These are phyloP conservation scores for Phlegmacium glaucopus DNA, from an alignment of 768 basidiomycete genomes.

Conservation along the genomic window DNA sequence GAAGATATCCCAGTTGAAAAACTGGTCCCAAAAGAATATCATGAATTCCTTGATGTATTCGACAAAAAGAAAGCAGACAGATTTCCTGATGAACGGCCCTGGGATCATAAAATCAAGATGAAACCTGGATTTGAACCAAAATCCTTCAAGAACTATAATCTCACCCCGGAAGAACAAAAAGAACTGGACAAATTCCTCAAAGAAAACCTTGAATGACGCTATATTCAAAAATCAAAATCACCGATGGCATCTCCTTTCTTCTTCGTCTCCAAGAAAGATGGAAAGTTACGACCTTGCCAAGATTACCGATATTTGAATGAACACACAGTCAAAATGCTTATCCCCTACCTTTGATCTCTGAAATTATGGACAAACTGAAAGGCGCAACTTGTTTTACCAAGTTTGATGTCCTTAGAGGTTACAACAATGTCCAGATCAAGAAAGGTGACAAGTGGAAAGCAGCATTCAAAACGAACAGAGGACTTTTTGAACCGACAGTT, in stretches of 20 bases:
- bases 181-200: no score
- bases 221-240: neutral
- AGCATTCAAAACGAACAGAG: constrained; percentile 29
- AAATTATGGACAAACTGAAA: constrained; percentile 19
- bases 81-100: neutral
- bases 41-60: constrained; percentile 7
- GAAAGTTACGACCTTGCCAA: constrained; percentile 16
- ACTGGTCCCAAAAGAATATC: constrained; percentile 1
- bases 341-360: constrained; percentile 29
- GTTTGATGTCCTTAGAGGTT: constrained; percentile 37
- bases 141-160: no score
- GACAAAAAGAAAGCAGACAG: constrained; percentile 1
- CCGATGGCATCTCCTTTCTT: constrained; percentile 5
- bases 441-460: constrained; percentile 39
- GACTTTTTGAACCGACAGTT: constrained; percentile 21
- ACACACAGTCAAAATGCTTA: constrained; percentile 27
- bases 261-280: constrained; percentile 12
- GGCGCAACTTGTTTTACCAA: constrained; percentile 26
- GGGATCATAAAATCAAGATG: constrained; percentile 7
- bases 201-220: no score
- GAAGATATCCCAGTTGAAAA: neutral
- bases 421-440: constrained; percentile 29
- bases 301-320: constrained; percentile 30
- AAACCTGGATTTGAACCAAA: neutral
- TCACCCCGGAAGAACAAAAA: no score